Conservation (phyloP, 805 yeast genomes). For the Metschnikowia lochheadii region DNA sequence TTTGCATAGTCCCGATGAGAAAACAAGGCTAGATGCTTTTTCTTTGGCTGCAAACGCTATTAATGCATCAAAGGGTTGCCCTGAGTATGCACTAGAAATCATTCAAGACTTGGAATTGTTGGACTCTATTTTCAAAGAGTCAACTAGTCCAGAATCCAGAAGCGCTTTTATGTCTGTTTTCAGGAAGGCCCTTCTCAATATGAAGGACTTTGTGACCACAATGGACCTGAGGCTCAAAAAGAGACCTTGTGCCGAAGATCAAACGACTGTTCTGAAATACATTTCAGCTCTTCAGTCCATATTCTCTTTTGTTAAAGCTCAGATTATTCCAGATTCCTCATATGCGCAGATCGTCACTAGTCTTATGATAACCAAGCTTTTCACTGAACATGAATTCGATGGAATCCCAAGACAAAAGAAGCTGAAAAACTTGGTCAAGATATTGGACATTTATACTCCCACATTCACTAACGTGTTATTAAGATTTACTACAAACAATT, state of each 20-base stretch:
- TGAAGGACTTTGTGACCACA: slow-evolving; percentile 57
- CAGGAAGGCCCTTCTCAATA: slow-evolving; percentile 57
- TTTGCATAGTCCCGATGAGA: slow-evolving; percentile 43
- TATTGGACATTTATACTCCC: slow-evolving; percentile 8
- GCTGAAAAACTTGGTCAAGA: neutral
- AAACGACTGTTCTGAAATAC: neutral
- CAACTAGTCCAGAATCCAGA: slow-evolving; percentile 45
- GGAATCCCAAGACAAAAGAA: slow-evolving; percentile 5
- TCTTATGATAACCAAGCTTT: slow-evolving; percentile 47
- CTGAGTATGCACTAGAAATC: slow-evolving; percentile 39
- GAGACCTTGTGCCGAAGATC: slow-evolving; percentile 8
- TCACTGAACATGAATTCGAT: slow-evolving; percentile 32
- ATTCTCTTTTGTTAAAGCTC: slow-evolving; percentile 59
- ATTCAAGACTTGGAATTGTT: slow-evolving; percentile 37
- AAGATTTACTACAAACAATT: slow-evolving; percentile 64
- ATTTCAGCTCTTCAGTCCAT: slow-evolving; percentile 21
- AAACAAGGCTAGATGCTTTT: slow-evolving; percentile 50
- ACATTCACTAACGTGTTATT: slow-evolving; percentile 43
- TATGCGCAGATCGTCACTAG: slow-evolving; percentile 36
- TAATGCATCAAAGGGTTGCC: slow-evolving; percentile 57
- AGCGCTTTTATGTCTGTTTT: slow-evolving; percentile 60
- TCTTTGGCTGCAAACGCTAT: slow-evolving; percentile 59
- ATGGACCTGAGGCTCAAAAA: slow-evolving; percentile 16
- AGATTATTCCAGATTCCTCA: slow-evolving; percentile 44
- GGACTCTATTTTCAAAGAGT: slow-evolving; percentile 21